Base-by-base conservation (phyloP, 371 early-diverging fungal species). In the Mucor lusitanicus region DNA sequence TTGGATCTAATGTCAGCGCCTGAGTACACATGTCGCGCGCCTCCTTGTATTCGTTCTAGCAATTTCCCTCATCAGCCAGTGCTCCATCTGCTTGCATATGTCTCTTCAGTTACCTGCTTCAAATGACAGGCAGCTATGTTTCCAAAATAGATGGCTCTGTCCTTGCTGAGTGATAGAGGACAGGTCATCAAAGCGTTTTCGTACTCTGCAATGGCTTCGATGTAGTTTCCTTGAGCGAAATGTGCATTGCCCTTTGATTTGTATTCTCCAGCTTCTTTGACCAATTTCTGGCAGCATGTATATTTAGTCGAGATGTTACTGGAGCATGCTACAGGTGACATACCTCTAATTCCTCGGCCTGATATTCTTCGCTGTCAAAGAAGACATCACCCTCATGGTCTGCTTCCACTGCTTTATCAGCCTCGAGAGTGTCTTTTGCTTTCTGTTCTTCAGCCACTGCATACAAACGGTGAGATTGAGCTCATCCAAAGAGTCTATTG, bases 101-200 rank as follows among this genome's bases (percentile, higher is more conserved):
- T 46, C 7, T 21, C 1, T 50, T n/a, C 13, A 40, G 35, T 71
- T 79, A 83, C 88, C 72, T 80, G 69, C 70, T 89, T 88, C 61
- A 91, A 69, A 54, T 89, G 74, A 65, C 91, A 92, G 3, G 92
- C 91, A 30, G 88, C 91, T 54, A 91, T 87, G 60, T 92, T 92
- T 37, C 82, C 76, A 67, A 82, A 82, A 61, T 83, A 88, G 1
- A 90, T 67, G 0, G 90, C 87, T 25, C 86, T 69, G 40, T 88
- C 87, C 53, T 80, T 69, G 3, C 40, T 53, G 54, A 63, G 58
- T 15, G 76, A 63, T 9, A 56, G 44, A 9, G 92, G 92, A 67
- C 88, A 88, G 0, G 79, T 71, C 12, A 81, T 75, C 21, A 90
- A 67, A 0, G 91, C 92, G 55, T 88, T 81, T 58, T 88, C 81